phyloP scores from a whole-genome alignment of 495 filamentous ascomycete genomes.

The Penicillium riverlandense region DNA sequence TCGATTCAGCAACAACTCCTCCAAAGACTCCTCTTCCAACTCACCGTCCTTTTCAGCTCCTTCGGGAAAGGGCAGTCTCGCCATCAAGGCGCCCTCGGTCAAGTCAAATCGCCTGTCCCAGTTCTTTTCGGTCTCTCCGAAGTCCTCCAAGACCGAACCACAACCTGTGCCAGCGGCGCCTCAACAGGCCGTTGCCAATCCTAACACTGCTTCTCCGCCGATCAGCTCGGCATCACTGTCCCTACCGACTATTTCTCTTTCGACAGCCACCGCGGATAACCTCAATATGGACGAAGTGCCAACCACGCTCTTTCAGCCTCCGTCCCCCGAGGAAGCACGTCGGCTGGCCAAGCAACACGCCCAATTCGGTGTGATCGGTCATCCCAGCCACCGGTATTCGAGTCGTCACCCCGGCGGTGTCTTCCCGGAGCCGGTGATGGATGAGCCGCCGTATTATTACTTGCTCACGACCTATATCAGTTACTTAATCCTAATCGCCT shows the following conservation, averaged over 20 bases:
- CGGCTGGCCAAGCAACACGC: slow-evolving; percentile 72
- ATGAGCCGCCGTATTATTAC: slow-evolving; percentile 95
- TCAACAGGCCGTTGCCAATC: slow-evolving; percentile 53
- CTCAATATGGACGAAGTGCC: slow-evolving; percentile 63
- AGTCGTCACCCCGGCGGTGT: slow-evolving; percentile 73
- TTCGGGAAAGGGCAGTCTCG: slow-evolving; percentile 41
- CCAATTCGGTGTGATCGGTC: slow-evolving; percentile 83
- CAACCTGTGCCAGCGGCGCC: slow-evolving; percentile 48
- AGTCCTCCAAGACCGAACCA: slow-evolving; percentile 38
- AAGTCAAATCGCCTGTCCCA: slow-evolving; percentile 58
- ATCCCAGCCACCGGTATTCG: slow-evolving; percentile 73
- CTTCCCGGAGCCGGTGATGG: slow-evolving; percentile 77
- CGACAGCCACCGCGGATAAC: slow-evolving; percentile 77
- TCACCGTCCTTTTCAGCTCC: slow-evolving; percentile 37
- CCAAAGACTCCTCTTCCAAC: slow-evolving; percentile 36
- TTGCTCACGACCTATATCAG: slow-evolving; percentile 95
- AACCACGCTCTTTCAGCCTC: slow-evolving; percentile 84
- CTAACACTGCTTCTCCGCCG: slow-evolving; percentile 46
- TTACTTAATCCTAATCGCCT: slow-evolving; percentile 91
- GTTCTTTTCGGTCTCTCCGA: slow-evolving; percentile 54
- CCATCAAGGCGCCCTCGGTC: slow-evolving; percentile 47
- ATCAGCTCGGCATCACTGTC: slow-evolving; percentile 68
- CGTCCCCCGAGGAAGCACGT: slow-evolving; percentile 76
- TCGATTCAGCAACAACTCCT: slow-evolving; percentile 44
- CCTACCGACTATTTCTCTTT: slow-evolving; percentile 86